These are phyloP conservation scores for Candida sakaeoensis DNA, from an alignment of 805 yeast species.

Conservation along the genomic window DNA sequence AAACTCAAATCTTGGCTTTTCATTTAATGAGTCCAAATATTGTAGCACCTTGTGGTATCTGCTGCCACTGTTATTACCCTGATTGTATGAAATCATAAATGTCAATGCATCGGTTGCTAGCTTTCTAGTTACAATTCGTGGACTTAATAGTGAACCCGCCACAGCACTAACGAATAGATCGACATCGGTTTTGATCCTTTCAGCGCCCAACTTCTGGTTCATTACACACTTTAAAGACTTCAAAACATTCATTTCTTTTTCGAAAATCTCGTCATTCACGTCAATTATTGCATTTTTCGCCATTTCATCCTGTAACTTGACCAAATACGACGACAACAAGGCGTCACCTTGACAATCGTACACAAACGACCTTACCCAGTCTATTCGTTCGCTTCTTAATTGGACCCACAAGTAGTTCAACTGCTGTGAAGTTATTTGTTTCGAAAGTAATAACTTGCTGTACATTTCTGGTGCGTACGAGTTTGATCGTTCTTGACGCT, in stretches of 20 bases:
- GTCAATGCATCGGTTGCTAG: slow-evolving; percentile 74
- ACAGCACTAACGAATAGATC: slow-evolving; percentile 52
- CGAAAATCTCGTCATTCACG: slow-evolving; percentile 51
- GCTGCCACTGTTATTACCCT: slow-evolving; percentile 16
- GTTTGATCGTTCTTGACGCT: slow-evolving; percentile 38
- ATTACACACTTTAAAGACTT: slow-evolving; percentile 74
- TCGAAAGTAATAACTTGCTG: slow-evolving; percentile 69
- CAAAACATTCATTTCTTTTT: slow-evolving; percentile 70
- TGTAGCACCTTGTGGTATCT: slow-evolving; percentile 56
- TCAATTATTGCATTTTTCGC: slow-evolving; percentile 27
- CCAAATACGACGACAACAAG: slow-evolving; percentile 59
- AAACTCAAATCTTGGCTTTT: slow-evolving; percentile 37
- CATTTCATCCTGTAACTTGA: slow-evolving; percentile 49
- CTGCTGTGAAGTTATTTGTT: slow-evolving; percentile 63
- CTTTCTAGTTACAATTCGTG: slow-evolving; percentile 70
- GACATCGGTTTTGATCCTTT: slow-evolving; percentile 46
- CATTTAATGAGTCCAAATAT: slow-evolving; percentile 45
- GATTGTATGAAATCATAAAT: slow-evolving; percentile 40
- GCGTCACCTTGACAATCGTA: slow-evolving; percentile 73
- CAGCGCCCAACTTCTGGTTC: slow-evolving; percentile 61
- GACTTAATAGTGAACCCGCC: slow-evolving; percentile 69
- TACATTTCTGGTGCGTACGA: slow-evolving; percentile 62
- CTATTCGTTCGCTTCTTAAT: slow-evolving; percentile 78
- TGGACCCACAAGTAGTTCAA: slow-evolving; percentile 87
- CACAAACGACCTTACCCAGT: slow-evolving; percentile 80